phyloP scores from a whole-genome alignment of 768 basidiomycete genomes.

The Serpula lacrymans region DNA sequence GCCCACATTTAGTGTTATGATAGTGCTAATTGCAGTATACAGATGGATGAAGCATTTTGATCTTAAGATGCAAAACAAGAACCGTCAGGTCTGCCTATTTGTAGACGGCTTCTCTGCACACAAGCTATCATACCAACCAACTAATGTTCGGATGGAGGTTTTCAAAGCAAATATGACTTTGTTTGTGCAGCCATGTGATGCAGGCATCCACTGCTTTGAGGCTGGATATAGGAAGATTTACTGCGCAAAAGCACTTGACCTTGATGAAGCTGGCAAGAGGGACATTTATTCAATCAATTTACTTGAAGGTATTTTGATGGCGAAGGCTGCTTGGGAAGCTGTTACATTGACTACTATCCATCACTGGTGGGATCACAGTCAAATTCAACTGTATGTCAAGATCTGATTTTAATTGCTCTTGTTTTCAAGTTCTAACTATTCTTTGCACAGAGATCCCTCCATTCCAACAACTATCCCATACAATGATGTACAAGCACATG shows the following conservation, averaged over 20 bases:
- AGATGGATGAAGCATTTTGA: slow-evolving; percentile 26
- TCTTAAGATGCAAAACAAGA: slow-evolving; percentile 5
- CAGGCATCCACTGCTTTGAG: no score
- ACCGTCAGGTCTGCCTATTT: slow-evolving; percentile 8
- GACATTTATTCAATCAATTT: slow-evolving; percentile 36
- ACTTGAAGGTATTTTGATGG: slow-evolving; percentile 33
- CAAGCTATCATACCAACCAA: no score
- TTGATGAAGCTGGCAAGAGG: slow-evolving; percentile 26
- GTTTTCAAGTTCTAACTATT: no score
- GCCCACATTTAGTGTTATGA: no score
- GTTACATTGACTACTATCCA: slow-evolving; percentile 26
- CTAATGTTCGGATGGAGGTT: no score
- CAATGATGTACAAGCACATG: no score
- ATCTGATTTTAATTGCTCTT: no score
- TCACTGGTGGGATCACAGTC: slow-evolving; percentile 35
- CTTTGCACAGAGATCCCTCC: no score
- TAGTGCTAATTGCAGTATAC: background rate
- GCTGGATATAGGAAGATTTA: slow-evolving; percentile 29
- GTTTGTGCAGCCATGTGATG: slow-evolving; percentile 33
- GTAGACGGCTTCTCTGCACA: slow-evolving; percentile 6
- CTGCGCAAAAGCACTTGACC: slow-evolving; percentile 22
- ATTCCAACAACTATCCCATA: no score
- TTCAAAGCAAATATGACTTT: slow-evolving; percentile 39
- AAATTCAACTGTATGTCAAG: slow-evolving; percentile 16
- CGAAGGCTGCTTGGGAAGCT: slow-evolving; percentile 26